These are phyloP conservation scores for Batkoa obscura DNA, from an alignment of 371 early-diverging fungal species.

Conservation along the genomic window DNA sequence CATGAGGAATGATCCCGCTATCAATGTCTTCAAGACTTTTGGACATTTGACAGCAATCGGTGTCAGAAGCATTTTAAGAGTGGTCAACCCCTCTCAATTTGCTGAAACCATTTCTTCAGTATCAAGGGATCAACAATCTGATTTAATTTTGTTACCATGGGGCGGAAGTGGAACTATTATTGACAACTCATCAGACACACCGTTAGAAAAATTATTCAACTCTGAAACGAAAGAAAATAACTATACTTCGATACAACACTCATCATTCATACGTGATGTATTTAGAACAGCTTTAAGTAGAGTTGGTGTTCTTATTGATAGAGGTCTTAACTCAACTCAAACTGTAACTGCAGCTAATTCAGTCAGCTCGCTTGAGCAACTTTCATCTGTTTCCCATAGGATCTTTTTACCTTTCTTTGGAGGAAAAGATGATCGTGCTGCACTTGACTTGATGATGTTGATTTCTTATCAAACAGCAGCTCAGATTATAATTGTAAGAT, in stretches of 20 bases:
- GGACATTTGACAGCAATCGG: constrained; percentile 33
- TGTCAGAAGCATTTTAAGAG: constrained; percentile 15
- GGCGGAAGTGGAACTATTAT: constrained; percentile 6
- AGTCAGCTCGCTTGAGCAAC: neutral
- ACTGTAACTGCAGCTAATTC: constrained; percentile 1
- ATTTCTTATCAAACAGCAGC: constrained; percentile 15
- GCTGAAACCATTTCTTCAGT: constrained; percentile 18
- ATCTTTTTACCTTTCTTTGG: constrained; percentile 34
- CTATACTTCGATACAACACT: constrained; percentile 18
- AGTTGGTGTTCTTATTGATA: constrained; percentile 48
- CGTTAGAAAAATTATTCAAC: neutral
- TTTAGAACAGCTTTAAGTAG: constrained; percentile 16
- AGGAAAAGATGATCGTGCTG: constrained; percentile 35
- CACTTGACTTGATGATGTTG: constrained; percentile 14
- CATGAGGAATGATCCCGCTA: constrained; percentile 36
- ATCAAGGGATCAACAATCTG: constrained; percentile 14
- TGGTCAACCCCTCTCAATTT: constrained; percentile 20
- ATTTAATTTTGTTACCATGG: constrained; percentile 26
- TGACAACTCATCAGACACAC: neutral
- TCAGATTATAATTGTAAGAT: constrained; percentile 8
- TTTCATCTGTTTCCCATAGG: constrained; percentile 1
- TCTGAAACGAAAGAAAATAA: constrained; percentile 1
- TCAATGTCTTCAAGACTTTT: constrained; percentile 54
- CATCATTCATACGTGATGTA: constrained; percentile 18
- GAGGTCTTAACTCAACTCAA: constrained; percentile 28